Base-by-base conservation (phyloP, 306 rosid genomes). In the Pterocarpus santalinus region DNA sequence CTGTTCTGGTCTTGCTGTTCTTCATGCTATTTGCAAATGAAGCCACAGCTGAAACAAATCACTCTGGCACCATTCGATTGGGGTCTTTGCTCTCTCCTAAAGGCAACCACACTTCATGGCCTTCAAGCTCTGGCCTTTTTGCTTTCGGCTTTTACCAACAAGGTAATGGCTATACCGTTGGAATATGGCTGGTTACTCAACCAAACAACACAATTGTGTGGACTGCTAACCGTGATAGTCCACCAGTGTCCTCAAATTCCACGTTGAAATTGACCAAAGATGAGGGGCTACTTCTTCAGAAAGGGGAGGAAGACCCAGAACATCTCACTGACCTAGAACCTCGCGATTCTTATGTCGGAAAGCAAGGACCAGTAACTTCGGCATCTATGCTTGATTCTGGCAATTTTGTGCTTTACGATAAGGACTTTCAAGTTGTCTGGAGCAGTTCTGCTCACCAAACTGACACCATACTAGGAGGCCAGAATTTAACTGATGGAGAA, bases 361-460 rank as follows among this genome's bases (percentile, higher is more conserved):
- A 5, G 7, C 9, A 43, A 10, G 28, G 28, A 22, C 1, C 28
- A 22, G 51, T 56, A 2, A 17, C 55, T 79, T 79, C 63, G 16
- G 89, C 86, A 5, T 82, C 82, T 34, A 86, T 86, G 84, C 63
- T 1, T 46, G 82, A 82, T 75, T 82, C 84, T 56, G 89, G 89
- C 0, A 86, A 79, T 70, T 86, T 82, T 75, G 84, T 86, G 69
- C 80, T 86, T 2, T 86, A 79, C 46, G 16, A 36, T 76, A 0
- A 79, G 1, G 2, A 0, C 1, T 0, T 10, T 22, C 14, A 1
- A 6, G 47, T 80, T 39, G 7, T 80, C 46, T 69, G 82, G 81
- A 62, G 38, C 36, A 77, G 73, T 61, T 65, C 51, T 51, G 65
- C 11, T 65, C 0, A 1, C 63, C 63, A 62, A 5, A 63, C 72